Percentiles rank a stretch among this genome's conserved stretches.
phyloP scores from a whole-genome alignment of 805 yeast genomes.

The Teunomyces kruisii region DNA sequence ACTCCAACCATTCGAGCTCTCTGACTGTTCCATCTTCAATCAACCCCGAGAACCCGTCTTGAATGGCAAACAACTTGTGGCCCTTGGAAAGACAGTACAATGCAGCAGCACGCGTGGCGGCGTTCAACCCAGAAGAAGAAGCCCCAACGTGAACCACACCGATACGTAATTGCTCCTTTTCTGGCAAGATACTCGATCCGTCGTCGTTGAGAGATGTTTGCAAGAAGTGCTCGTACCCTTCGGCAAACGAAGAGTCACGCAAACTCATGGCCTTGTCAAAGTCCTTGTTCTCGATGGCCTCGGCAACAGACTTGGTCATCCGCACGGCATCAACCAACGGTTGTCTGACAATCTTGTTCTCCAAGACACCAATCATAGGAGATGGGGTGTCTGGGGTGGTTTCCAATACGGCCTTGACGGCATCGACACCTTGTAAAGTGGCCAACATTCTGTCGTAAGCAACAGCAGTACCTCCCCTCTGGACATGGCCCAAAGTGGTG shows the following conservation, averaged over 20 bases:
- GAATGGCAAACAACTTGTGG: constrained; percentile 67
- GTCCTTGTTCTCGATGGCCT: constrained; percentile 62
- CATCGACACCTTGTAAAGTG: constrained; percentile 80
- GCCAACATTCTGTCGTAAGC: constrained; percentile 72
- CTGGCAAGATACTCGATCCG: constrained; percentile 42
- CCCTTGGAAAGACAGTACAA: constrained; percentile 74
- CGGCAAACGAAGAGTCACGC: constrained; percentile 70
- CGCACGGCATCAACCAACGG: constrained; percentile 73
- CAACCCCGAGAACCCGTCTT: constrained; percentile 74
- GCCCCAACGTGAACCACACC: constrained; percentile 80
- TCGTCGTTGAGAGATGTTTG: constrained; percentile 48
- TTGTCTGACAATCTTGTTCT: constrained; percentile 65
- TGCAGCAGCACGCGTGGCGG: constrained; percentile 75
- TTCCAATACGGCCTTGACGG: constrained; percentile 72
- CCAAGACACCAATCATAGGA: constrained; percentile 73
- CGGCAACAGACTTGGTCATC: constrained; percentile 70
- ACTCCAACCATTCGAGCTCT: constrained; percentile 63
- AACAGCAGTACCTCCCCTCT: constrained; percentile 81
- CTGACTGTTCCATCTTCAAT: constrained; percentile 61
- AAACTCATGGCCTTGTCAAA: constrained; percentile 69
- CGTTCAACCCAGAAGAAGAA: constrained; percentile 75
- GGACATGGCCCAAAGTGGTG: constrained; percentile 78
- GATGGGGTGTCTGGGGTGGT: constrained; percentile 70
- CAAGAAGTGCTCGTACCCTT: constrained; percentile 60
- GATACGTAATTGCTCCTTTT: constrained; percentile 53